A percentile compares a stretch with the other conserved stretches of the same genome.
Evolutionary conservation across 768 basidiomycete species (phyloP).

Genomic region (Macrolepiota albuminosa): DNA sequence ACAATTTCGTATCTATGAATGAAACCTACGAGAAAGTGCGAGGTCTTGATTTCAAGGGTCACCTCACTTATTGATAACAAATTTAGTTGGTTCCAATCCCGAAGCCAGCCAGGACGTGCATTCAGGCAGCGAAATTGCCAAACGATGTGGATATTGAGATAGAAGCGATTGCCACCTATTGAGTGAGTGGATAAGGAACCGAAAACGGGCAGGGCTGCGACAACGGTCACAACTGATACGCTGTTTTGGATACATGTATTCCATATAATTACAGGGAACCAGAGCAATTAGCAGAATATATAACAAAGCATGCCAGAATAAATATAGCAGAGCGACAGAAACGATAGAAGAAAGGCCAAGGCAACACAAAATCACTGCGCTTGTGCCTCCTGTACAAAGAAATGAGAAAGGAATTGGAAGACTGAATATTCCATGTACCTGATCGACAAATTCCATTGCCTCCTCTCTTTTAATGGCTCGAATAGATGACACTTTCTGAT

Average conservation of each 20-base stretch:
- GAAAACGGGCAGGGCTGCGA: not conserved
- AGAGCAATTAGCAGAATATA: not conserved
- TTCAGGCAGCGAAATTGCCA: constrained; percentile 67
- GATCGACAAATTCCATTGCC: constrained; percentile 93
- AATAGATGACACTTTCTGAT: constrained; percentile 91
- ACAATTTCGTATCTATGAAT: constrained; percentile 52
- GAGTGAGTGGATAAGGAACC: constrained; percentile 6
- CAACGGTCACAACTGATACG: not conserved
- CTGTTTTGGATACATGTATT: not conserved
- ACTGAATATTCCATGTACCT: constrained; percentile 29
- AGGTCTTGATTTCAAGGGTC: not conserved
- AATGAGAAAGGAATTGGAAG: not conserved
- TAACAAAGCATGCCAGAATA: not conserved
- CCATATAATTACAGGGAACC: not conserved
- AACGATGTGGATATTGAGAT: constrained; percentile 71
- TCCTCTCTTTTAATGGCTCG: constrained; percentile 84
- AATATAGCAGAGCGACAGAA: not conserved
- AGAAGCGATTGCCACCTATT: constrained; percentile 55
- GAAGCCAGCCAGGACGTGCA: constrained; percentile 73
- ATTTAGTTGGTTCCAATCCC: constrained; percentile 39
- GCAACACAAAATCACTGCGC: not conserved
- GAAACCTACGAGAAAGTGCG: constrained; percentile 50
- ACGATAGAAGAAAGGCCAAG: not conserved
- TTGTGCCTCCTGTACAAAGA: not conserved
- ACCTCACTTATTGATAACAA: not conserved